These are phyloP conservation scores for Monilinia fructicola DNA, from an alignment of 2,329 filamentous ascomycete species.

Conservation along the genomic window DNA sequence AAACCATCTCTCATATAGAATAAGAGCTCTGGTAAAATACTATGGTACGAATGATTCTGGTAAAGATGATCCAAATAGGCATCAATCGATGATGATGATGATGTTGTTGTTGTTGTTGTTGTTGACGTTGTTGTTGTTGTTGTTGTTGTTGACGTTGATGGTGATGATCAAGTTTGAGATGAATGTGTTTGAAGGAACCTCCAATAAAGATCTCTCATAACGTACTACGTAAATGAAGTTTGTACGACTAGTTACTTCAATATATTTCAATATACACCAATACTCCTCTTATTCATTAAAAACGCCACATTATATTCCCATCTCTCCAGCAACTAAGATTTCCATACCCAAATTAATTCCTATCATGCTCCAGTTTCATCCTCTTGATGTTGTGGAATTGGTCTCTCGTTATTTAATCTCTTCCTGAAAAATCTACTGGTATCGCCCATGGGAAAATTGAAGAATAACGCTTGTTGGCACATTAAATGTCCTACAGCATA, in stretches of 20 bases:
- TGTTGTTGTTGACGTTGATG: no score
- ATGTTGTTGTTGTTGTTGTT: no score
- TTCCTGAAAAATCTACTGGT: conserved; percentile 44
- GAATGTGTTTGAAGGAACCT: background rate
- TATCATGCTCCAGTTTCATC: background rate
- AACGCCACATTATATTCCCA: background rate
- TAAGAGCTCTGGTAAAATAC: no score
- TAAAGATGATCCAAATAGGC: background rate
- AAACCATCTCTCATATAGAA: no score
- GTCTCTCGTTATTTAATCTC: conserved; percentile 30
- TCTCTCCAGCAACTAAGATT: background rate
- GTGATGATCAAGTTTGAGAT: background rate
- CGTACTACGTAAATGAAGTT: background rate
- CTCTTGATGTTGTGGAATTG: background rate
- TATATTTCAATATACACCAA: background rate
- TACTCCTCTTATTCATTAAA: background rate
- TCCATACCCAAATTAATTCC: no score
- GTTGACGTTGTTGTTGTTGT: no score
- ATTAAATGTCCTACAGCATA: conserved; percentile 47
- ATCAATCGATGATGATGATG: background rate
- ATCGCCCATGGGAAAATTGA: conserved; percentile 46
- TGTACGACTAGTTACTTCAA: background rate
- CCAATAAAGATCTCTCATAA: background rate
- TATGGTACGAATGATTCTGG: background rate
- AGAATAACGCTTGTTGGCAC: conserved; percentile 43